phyloP scores from a whole-genome alignment of 2,329 filamentous ascomycete genomes.

The Colletotrichum spinosum region DNA sequence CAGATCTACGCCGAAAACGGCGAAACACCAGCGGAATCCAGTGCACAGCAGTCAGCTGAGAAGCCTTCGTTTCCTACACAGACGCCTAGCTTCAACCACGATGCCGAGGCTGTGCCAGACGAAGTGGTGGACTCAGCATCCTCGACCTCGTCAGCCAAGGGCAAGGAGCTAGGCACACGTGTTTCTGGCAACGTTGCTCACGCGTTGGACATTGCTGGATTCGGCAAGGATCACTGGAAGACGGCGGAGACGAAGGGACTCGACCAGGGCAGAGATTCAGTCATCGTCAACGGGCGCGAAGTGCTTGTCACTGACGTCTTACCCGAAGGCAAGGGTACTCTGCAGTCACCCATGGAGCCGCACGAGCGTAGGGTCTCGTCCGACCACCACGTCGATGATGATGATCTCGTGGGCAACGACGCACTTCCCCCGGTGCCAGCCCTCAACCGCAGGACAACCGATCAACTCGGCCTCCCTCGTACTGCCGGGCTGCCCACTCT shows the following conservation, averaged over 20 bases:
- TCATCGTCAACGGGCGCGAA: slow-evolving; percentile 76
- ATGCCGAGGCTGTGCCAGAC: slow-evolving; percentile 67
- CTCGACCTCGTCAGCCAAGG: slow-evolving; percentile 46
- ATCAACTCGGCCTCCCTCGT: slow-evolving; percentile 75
- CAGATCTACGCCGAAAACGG: slow-evolving; percentile 68
- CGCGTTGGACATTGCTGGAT: slow-evolving; percentile 81
- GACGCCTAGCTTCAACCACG: slow-evolving; percentile 78
- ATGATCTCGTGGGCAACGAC: slow-evolving; percentile 52
- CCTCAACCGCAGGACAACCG: slow-evolving; percentile 70
- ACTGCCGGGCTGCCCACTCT: slow-evolving; percentile 78
- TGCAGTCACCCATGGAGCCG: slow-evolving; percentile 62
- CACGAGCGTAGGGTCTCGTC: slow-evolving; percentile 47
- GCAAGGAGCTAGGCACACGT: slow-evolving; percentile 43
- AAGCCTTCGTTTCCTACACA: slow-evolving; percentile 23
- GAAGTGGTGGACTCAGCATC: slow-evolving; percentile 56
- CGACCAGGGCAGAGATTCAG: slow-evolving; percentile 76
- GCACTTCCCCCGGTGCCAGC: slow-evolving; percentile 69
- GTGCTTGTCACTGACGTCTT: slow-evolving; percentile 74
- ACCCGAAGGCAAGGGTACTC: slow-evolving; percentile 71
- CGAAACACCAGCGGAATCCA: slow-evolving; percentile 40
- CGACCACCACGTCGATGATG: slow-evolving; percentile 37
- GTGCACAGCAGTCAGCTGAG: slow-evolving; percentile 12
- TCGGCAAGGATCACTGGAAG: slow-evolving; percentile 81
- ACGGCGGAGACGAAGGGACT: slow-evolving; percentile 69
- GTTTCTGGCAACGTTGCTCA: slow-evolving; percentile 73